Conservation (phyloP, 2,329 filamentous ascomycete genomes). For the Ophiosphaerella herpotricha region DNA sequence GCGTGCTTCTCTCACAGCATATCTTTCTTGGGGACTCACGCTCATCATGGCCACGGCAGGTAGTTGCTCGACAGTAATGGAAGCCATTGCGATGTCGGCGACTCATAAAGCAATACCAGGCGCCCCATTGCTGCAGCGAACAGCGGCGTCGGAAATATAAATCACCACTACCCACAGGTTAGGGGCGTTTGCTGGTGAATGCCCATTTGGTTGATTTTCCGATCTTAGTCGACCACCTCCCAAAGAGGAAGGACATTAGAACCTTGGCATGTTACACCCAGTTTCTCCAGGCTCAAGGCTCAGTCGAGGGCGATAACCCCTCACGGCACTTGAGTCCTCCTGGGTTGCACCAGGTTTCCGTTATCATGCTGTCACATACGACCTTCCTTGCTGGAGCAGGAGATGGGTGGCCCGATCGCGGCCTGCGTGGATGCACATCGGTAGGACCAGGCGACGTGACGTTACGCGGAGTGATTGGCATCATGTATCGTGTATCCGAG, state of each 20-base stretch:
- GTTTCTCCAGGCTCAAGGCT: slow-evolving; percentile 17
- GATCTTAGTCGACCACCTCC: slow-evolving; percentile 18
- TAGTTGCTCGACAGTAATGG: slow-evolving; percentile 14
- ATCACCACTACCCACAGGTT: slow-evolving; percentile 9
- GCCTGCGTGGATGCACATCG: slow-evolving; percentile 2
- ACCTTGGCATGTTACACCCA: slow-evolving; percentile 28
- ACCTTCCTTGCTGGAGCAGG: slow-evolving; percentile 31
- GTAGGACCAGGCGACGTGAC: slow-evolving; percentile 4
- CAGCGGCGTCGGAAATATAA: slow-evolving; percentile 34
- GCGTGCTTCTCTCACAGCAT: slow-evolving; percentile 31
- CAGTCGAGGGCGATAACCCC: slow-evolving; percentile 20
- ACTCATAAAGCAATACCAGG: slow-evolving; percentile 14
- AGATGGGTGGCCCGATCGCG: slow-evolving; percentile 5
- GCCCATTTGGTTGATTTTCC: slow-evolving; percentile 20
- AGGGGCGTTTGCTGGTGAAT: slow-evolving; percentile 21
- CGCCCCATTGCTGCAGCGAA: slow-evolving; percentile 21
- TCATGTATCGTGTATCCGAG: slow-evolving; percentile 31
- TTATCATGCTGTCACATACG: slow-evolving; percentile 17
- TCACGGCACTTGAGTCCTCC: slow-evolving; percentile 16
- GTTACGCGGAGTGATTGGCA: neutral
- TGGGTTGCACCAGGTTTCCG: slow-evolving; percentile 28
- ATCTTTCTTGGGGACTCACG: slow-evolving; percentile 12
- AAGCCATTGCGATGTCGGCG: slow-evolving; percentile 27
- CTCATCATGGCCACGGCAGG: slow-evolving; percentile 14
- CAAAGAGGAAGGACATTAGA: slow-evolving; percentile 31